Percentiles rank a stretch among this genome's conserved stretches.
phyloP scores from a whole-genome alignment of 2,329 filamentous ascomycete genomes.

The Thelonectria discophora region DNA sequence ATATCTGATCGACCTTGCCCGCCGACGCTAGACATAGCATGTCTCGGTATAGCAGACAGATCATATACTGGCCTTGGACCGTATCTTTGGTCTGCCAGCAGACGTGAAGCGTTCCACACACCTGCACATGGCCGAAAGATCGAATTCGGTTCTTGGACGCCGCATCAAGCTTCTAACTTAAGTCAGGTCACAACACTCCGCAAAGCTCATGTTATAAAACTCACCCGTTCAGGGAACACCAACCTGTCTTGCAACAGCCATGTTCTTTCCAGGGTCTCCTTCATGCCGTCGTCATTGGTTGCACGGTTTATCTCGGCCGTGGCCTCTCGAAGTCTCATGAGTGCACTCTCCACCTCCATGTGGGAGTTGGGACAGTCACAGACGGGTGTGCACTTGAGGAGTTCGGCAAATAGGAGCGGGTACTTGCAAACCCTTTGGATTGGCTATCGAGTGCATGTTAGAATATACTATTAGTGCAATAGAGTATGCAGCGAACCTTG shows the following conservation, averaged over 20 bases:
- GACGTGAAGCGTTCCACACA: constrained; percentile 85
- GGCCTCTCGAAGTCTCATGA: constrained; percentile 76
- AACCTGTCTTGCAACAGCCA: constrained; percentile 87
- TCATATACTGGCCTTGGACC: constrained; percentile 81
- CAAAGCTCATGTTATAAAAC: constrained; percentile 28
- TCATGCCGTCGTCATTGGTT: constrained; percentile 78
- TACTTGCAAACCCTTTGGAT: constrained; percentile 94
- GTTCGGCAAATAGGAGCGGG: constrained; percentile 83
- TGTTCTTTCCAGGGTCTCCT: constrained; percentile 78
- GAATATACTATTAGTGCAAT: not conserved
- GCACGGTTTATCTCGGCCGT: constrained; percentile 84
- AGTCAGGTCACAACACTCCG: not conserved
- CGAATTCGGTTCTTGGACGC: constrained; percentile 73
- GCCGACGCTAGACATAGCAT: constrained; percentile 79
- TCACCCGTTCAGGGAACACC: constrained; percentile 75
- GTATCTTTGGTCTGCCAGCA: constrained; percentile 78
- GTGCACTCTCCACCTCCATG: constrained; percentile 77
- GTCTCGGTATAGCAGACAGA: constrained; percentile 83
- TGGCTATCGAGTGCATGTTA: constrained; percentile 63
- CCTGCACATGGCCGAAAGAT: constrained; percentile 78
- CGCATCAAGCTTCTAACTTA: constrained; percentile 57
- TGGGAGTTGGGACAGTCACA: constrained; percentile 86
- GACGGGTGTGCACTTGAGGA: constrained; percentile 83
- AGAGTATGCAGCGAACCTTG: constrained; percentile 69
- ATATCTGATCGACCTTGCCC: constrained; percentile 70